These are phyloP conservation scores for Pyrenochaeta sp. DNA, from an alignment of 2,329 filamentous ascomycete species.

Conservation along the genomic window DNA sequence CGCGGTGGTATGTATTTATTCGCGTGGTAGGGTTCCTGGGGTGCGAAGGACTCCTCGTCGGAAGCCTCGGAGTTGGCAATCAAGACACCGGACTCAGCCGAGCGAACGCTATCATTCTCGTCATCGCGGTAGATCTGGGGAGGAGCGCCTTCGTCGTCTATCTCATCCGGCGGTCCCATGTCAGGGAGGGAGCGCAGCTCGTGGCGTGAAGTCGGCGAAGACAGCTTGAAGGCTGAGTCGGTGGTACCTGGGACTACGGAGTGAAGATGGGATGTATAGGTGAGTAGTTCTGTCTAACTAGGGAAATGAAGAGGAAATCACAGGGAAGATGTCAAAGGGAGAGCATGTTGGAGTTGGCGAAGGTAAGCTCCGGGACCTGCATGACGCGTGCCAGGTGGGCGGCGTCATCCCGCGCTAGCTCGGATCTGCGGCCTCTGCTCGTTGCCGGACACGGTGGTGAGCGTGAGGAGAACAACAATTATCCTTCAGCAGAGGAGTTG, in stretches of 20 bases:
- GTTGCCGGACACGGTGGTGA: too few relatives aligned
- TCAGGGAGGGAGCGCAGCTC: constrained; percentile 36
- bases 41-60: constrained; percentile 31
- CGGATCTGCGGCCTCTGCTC: too few relatives aligned
- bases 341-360: neutral
- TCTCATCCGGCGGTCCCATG: constrained; percentile 29
- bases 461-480: too few relatives aligned
- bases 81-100: constrained; percentile 35
- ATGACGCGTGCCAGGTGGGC: constrained; percentile 14
- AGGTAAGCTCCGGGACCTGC: constrained; percentile 24
- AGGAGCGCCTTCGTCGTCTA: constrained; percentile 36
- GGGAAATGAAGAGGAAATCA: neutral
- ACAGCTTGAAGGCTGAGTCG: constrained; percentile 31
- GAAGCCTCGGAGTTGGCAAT: constrained; percentile 43
- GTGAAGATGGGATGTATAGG: too few relatives aligned
- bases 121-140: constrained; percentile 42
- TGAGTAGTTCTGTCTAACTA: too few relatives aligned
- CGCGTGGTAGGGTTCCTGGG: constrained; percentile 27
- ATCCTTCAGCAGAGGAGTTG: too few relatives aligned
- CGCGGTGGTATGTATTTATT: constrained; percentile 58
- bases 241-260: too few relatives aligned
- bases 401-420: constrained; percentile 10
- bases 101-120: constrained; percentile 29
- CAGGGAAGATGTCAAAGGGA: neutral
- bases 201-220: constrained; percentile 42